Percentiles rank a stretch among this genome's conserved stretches.
Conservation (phyloP, 148 eudicot genomes). For the Silene conica region DNA sequence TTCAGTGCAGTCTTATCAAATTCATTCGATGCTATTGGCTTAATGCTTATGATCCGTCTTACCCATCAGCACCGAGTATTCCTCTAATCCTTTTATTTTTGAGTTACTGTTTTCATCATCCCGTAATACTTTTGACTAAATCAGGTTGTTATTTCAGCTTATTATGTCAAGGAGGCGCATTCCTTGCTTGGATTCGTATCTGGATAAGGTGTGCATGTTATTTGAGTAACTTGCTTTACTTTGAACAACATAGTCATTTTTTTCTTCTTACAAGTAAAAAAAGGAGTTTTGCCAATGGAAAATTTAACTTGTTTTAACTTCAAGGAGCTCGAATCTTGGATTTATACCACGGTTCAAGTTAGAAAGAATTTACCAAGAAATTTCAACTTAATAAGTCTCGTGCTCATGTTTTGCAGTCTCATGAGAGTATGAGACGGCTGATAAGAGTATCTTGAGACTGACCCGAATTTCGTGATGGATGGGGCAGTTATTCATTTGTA, state of each 20-base stretch:
- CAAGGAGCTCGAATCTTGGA: too few species aligned
- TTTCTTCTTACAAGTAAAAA: neutral
- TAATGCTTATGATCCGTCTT: slow-evolving; percentile 98
- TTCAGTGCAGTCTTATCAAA: slow-evolving; percentile 72
- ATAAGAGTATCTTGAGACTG: too few species aligned
- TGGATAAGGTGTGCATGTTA: slow-evolving; percentile 71
- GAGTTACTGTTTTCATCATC: neutral
- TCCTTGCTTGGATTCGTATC: slow-evolving; percentile 93
- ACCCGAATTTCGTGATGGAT: too few species aligned
- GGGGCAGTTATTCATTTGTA: too few species aligned
- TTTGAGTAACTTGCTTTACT: neutral
- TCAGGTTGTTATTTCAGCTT: slow-evolving; percentile 47
- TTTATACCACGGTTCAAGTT: too few species aligned
- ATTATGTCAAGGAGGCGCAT: slow-evolving; percentile 92
- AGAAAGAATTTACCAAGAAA: too few species aligned
- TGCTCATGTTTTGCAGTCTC: too few species aligned
- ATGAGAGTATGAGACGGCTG: too few species aligned
- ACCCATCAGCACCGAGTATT: slow-evolving; percentile 95
- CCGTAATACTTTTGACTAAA: neutral
- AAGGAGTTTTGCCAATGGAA: too few species aligned
- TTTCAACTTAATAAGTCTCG: too few species aligned
- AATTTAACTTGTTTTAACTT: too few species aligned
- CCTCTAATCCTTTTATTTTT: slow-evolving; percentile 26
- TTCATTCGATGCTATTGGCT: slow-evolving; percentile 88
- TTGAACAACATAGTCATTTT: neutral